These are phyloP conservation scores for Penicillium salamii DNA, from an alignment of 495 filamentous ascomycete genomes.

Conservation along the genomic window DNA sequence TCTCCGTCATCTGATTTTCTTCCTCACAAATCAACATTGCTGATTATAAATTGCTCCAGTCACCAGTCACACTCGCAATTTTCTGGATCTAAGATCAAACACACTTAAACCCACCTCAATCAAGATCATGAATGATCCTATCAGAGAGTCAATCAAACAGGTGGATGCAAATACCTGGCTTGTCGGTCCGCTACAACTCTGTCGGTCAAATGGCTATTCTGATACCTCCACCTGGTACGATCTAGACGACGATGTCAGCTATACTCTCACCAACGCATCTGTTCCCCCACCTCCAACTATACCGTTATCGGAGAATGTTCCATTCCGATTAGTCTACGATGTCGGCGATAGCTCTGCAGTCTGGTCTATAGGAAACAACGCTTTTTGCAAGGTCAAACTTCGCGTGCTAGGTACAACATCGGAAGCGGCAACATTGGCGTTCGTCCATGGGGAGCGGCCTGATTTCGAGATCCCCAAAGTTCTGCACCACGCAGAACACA, in stretches of 20 bases:
- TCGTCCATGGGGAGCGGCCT: not conserved
- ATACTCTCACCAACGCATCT: not conserved
- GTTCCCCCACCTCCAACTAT: not conserved
- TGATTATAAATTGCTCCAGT: no score
- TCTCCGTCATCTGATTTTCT: no score
- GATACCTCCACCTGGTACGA: conserved; percentile 1
- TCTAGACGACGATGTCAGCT: not conserved
- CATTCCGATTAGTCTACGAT: not conserved
- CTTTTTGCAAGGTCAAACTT: not conserved
- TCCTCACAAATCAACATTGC: no score
- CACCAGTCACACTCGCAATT: no score
- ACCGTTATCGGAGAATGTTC: not conserved
- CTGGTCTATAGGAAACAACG: not conserved
- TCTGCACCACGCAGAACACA: not conserved
- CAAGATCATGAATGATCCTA: no score
- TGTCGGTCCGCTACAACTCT: not conserved
- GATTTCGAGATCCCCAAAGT: not conserved
- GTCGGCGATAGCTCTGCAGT: not conserved
- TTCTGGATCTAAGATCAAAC: no score
- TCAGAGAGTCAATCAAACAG: no score
- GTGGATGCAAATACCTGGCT: no score
- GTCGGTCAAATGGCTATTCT: not conserved
- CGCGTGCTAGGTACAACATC: not conserved
- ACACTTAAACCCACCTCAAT: no score
- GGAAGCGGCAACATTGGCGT: not conserved